Conservation (phyloP, 805 yeast genomes). For the Schwanniomyces vanrijiae region DNA sequence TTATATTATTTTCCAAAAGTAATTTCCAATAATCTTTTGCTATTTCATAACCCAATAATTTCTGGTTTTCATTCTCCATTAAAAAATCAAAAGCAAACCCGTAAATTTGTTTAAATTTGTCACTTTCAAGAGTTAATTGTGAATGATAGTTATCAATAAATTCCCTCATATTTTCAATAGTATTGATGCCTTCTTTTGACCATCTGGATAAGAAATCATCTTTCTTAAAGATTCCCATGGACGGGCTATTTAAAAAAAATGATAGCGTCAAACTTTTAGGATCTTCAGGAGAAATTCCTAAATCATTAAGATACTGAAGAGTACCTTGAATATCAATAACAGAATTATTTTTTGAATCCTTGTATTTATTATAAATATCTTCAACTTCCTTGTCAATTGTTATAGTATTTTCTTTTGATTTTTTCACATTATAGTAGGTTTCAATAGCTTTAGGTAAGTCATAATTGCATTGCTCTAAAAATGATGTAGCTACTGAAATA, state of each 20-base stretch:
- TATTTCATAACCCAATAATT: constrained; percentile 54
- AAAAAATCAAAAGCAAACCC: constrained; percentile 68
- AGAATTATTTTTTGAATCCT: constrained; percentile 27
- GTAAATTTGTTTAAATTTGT: constrained; percentile 60
- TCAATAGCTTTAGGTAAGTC: constrained; percentile 32
- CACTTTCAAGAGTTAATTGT: constrained; percentile 22
- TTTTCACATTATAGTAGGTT: constrained; percentile 19
- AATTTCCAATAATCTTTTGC: constrained; percentile 80
- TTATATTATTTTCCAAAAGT: constrained; percentile 38
- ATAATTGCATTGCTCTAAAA: constrained; percentile 31
- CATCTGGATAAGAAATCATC: constrained; percentile 58
- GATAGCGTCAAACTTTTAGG: constrained; percentile 68
- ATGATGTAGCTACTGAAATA: constrained; percentile 32
- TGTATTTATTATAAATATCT: constrained; percentile 33
- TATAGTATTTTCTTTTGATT: neutral
- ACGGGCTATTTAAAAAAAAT: constrained; percentile 63
- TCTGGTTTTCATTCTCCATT: constrained; percentile 55
- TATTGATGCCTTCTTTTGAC: constrained; percentile 35
- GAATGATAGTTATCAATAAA: constrained; percentile 16
- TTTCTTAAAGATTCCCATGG: constrained; percentile 59
- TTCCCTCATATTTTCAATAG: constrained; percentile 48
- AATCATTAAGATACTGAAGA: constrained; percentile 60
- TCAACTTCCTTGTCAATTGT: constrained; percentile 19
- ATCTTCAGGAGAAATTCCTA: constrained; percentile 75
- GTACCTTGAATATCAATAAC: constrained; percentile 80